Percentiles rank a stretch among this genome's conserved stretches.
These are phyloP conservation scores for Termitomyces sp. DNA, from an alignment of 768 basidiomycete species.

Conservation along the genomic window DNA sequence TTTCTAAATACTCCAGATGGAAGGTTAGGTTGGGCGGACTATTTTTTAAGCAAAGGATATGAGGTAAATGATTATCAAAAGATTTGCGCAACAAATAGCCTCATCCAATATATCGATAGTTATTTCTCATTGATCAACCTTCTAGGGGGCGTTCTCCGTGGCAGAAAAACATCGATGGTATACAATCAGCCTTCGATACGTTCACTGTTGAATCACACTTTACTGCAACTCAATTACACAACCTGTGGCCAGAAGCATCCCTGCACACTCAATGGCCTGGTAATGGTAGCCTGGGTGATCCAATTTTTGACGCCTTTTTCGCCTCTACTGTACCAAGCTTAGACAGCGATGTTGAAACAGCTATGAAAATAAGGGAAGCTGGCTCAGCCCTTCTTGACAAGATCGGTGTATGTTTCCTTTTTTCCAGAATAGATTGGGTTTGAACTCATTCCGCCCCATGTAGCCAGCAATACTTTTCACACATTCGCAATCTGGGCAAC, in stretches of 20 bases:
- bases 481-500: conserved; percentile 45
- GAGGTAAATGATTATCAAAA: conserved; percentile 32
- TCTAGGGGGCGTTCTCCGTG: conserved; percentile 41
- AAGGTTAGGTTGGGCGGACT: conserved; percentile 52
- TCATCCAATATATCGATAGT: conserved; percentile 15
- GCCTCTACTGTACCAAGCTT: conserved; percentile 37
- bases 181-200: conserved; percentile 23
- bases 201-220: conserved; percentile 33
- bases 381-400: conserved; percentile 38
- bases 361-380: conserved; percentile 35
- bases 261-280: conserved; percentile 52
- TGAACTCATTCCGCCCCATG: conserved; percentile 12
- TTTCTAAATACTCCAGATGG: conserved; percentile 53
- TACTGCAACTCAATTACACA: conserved; percentile 33
- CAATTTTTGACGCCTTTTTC: conserved; percentile 40
- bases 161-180: conserved; percentile 34
- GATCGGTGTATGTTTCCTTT: conserved; percentile 35
- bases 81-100: conserved; percentile 13
- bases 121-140: conserved; percentile 42
- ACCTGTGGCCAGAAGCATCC: conserved; percentile 40
- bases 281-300: conserved; percentile 41
- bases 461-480: conserved; percentile 45
- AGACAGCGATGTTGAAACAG: conserved; percentile 26
- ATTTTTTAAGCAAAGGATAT: conserved; percentile 44
- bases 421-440: neutral